These are phyloP conservation scores for Exophiala sp. DNA, from an alignment of 2,329 filamentous ascomycete genomes.

Conservation along the genomic window DNA sequence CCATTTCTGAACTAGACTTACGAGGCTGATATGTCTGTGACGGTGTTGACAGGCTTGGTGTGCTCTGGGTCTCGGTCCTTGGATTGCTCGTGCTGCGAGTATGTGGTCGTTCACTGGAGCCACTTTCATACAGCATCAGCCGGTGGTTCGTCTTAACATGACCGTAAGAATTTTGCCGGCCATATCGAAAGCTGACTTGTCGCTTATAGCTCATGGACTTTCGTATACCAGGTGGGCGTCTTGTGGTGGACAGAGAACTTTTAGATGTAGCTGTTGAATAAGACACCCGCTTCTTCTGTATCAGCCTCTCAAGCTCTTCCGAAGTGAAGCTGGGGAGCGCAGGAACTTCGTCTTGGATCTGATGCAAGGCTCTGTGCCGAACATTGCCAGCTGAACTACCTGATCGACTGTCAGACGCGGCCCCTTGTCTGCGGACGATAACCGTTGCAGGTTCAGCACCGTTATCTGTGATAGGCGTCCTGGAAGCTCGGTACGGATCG, in stretches of 20 bases:
- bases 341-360: conserved; percentile 17
- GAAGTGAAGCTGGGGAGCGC: conserved; percentile 20
- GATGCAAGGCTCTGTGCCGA: conserved; percentile 10
- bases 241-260: conserved; percentile 48
- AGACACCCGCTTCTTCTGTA: conserved; percentile 23
- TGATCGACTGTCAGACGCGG: conserved; percentile 36
- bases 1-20: conserved; percentile 31
- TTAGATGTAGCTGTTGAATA: conserved; percentile 36
- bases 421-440: conserved; percentile 58
- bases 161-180: conserved; percentile 39
- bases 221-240: conserved; percentile 38
- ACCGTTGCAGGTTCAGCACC: conserved; percentile 64
- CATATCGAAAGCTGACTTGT: conserved; percentile 61
- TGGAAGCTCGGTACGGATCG: conserved; percentile 76
- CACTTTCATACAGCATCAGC: conserved; percentile 23
- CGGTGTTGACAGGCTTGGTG: conserved; percentile 40
- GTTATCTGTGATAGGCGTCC: conserved; percentile 47
- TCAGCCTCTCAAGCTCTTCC: conserved; percentile 21
- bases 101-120: conserved; percentile 30
- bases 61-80: conserved; percentile 32
- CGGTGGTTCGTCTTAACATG: conserved; percentile 26
- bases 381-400: conserved; percentile 25
- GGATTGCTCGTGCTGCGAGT: conserved; percentile 23
- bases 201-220: conserved; percentile 55
- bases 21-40: conserved; percentile 37